Conservation (phyloP, 805 yeast species). For the Metschnikowia chrysomelidarum region DNA sequence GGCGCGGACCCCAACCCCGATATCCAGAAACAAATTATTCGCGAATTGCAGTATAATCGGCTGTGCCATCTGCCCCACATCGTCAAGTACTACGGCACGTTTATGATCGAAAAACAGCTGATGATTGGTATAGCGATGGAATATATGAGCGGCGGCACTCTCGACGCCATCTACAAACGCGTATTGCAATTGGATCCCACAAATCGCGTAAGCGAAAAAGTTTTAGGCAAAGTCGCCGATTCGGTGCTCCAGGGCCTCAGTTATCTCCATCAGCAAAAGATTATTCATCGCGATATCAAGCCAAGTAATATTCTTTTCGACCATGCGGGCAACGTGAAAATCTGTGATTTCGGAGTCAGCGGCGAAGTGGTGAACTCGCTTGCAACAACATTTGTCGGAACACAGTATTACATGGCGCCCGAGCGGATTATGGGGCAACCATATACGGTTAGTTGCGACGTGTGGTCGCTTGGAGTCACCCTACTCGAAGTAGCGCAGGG, state of each 20-base stretch:
- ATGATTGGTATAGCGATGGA: slow-evolving; percentile 96
- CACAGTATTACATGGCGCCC: slow-evolving; percentile 98
- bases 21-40: slow-evolving; percentile 81
- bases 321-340: slow-evolving; percentile 73
- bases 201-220: slow-evolving; percentile 90
- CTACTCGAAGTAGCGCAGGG: slow-evolving; percentile 91
- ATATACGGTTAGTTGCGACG: slow-evolving; percentile 91
- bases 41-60: slow-evolving; percentile 88
- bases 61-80: slow-evolving; percentile 80
- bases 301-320: slow-evolving; percentile 90
- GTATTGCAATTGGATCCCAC: slow-evolving; percentile 61
- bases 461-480: slow-evolving; percentile 94
- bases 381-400: slow-evolving; percentile 96
- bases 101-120: slow-evolving; percentile 69
- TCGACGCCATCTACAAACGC: slow-evolving; percentile 86
- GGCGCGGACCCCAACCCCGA: slow-evolving; percentile 80
- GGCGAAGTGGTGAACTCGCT: slow-evolving; percentile 95
- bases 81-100: slow-evolving; percentile 92
- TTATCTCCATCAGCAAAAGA: slow-evolving; percentile 81
- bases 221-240: slow-evolving; percentile 85
- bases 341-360: slow-evolving; percentile 97
- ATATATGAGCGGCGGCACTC: slow-evolving; percentile 89
- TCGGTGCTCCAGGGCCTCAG: slow-evolving; percentile 81
- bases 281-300: slow-evolving; percentile 93
- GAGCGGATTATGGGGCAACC: slow-evolving; percentile 96